phyloP scores from a whole-genome alignment of 2,329 filamentous ascomycete genomes.

The Chaetomium strumarium region DNA sequence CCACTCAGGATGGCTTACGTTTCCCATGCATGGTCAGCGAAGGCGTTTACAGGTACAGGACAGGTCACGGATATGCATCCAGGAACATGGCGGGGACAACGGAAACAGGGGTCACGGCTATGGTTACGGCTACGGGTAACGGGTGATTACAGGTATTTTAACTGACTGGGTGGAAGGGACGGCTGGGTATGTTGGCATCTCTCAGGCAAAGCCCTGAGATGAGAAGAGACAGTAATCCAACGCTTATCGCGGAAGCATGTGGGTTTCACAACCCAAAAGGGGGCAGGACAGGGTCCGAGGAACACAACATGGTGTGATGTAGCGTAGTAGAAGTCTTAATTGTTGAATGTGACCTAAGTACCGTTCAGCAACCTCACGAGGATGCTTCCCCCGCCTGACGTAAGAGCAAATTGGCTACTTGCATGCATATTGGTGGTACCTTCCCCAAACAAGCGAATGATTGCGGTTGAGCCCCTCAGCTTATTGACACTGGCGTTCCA shows the following conservation, averaged over 20 bases:
- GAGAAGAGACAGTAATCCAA: background rate
- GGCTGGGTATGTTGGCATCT: background rate
- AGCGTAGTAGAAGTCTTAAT: too few relatives aligned
- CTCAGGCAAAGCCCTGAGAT: background rate
- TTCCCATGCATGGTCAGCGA: conserved; percentile 6
- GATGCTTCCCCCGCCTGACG: background rate
- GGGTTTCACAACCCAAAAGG: conserved; percentile 7
- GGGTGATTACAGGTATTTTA: background rate
- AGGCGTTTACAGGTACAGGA: conserved; percentile 3
- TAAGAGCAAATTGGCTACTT: conserved; percentile 2
- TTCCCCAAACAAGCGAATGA: background rate
- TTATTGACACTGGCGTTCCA: too few relatives aligned
- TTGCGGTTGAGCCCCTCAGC: background rate
- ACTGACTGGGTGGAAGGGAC: conserved; percentile 1
- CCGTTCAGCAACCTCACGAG: background rate
- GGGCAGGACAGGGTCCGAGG: background rate
- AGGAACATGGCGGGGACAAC: background rate
- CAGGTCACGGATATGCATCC: background rate
- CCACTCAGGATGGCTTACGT: background rate
- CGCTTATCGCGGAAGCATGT: background rate
- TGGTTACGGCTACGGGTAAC: background rate
- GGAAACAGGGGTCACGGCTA: background rate
- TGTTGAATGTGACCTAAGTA: background rate
- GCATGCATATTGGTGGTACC: background rate
- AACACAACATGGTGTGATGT: background rate